Conservation (phyloP, 1,139 yeast genomes). For the Keqinozyma sinolaborantium region DNA sequence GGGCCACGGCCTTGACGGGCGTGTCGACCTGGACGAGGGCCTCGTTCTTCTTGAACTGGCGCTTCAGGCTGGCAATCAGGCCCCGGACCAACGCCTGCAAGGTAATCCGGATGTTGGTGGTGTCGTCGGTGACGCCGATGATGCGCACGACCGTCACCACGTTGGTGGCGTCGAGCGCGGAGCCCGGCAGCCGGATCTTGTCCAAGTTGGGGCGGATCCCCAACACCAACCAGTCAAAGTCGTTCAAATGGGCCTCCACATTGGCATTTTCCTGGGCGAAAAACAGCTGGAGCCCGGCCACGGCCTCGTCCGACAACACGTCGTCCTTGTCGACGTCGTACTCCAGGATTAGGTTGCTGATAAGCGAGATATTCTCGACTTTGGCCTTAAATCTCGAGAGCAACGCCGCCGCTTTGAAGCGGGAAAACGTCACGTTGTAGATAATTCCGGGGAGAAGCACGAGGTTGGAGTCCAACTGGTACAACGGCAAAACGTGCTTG, state of each 20-base stretch:
- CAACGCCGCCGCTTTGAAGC: slow-evolving; percentile 47
- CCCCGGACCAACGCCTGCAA: slow-evolving; percentile 57
- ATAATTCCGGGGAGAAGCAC: slow-evolving; percentile 60
- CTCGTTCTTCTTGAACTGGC: slow-evolving; percentile 23
- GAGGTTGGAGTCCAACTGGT: slow-evolving; percentile 41
- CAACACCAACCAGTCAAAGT: slow-evolving; percentile 37
- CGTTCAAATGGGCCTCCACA: slow-evolving; percentile 9
- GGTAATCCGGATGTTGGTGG: slow-evolving; percentile 43
- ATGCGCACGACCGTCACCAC: slow-evolving; percentile 48
- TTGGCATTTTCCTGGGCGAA: slow-evolving; percentile 17
- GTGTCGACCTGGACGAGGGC: slow-evolving; percentile 26
- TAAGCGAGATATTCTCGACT: slow-evolving; percentile 25
- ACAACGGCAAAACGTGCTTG: slow-evolving; percentile 29
- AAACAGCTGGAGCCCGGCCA: slow-evolving; percentile 31
- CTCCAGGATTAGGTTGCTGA: slow-evolving; percentile 30
- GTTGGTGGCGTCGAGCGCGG: slow-evolving; percentile 12
- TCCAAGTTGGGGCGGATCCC: slow-evolving; percentile 40
- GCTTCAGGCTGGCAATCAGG: slow-evolving; percentile 10
- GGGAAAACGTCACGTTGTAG: slow-evolving; percentile 51
- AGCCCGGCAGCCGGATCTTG: slow-evolving; percentile 26
- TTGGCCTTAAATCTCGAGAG: slow-evolving; percentile 35
- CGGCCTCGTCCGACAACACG: slow-evolving; percentile 20
- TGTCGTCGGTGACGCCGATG: slow-evolving; percentile 46
- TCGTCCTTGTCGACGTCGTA: slow-evolving; percentile 26
- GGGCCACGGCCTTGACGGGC: slow-evolving; percentile 16